Conservation (phyloP, 495 filamentous ascomycete genomes). For the Penicillium cataractarum region DNA sequence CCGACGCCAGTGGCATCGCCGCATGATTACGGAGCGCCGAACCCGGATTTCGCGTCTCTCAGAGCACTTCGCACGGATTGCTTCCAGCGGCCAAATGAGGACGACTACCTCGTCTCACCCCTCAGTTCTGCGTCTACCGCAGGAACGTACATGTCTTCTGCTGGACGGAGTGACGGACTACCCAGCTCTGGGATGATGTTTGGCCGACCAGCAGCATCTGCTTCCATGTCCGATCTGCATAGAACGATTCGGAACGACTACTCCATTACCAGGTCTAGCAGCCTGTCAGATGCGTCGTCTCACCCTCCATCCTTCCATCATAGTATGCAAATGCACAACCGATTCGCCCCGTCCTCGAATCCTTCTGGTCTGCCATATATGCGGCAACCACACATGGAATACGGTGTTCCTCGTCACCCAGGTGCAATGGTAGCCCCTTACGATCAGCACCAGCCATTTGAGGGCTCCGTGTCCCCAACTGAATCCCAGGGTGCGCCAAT, state of each 20-base stretch:
- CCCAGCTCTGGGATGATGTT: slow-evolving; percentile 31
- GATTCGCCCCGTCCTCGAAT: slow-evolving; percentile 36
- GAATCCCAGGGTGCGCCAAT: slow-evolving; percentile 30
- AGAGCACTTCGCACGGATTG: slow-evolving; percentile 45
- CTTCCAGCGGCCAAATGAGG: slow-evolving; percentile 41
- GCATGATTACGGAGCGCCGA: slow-evolving; percentile 23
- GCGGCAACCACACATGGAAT: slow-evolving; percentile 40
- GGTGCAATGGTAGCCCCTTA: slow-evolving; percentile 38
- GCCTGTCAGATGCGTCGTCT: slow-evolving; percentile 43
- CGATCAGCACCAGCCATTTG: slow-evolving; percentile 37
- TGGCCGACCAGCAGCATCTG: slow-evolving; percentile 35
- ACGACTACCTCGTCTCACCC: slow-evolving; percentile 50
- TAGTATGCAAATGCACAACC: slow-evolving; percentile 38
- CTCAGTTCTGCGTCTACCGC: slow-evolving; percentile 47
- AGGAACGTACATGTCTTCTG: slow-evolving; percentile 46
- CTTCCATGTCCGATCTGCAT: slow-evolving; percentile 38
- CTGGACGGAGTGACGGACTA: slow-evolving; percentile 35
- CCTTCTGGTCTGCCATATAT: slow-evolving; percentile 39
- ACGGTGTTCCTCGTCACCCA: slow-evolving; percentile 33
- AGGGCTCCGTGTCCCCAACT: slow-evolving; percentile 47
- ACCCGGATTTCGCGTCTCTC: slow-evolving; percentile 23
- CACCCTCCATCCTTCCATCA: slow-evolving; percentile 34
- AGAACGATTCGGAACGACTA: slow-evolving; percentile 39
- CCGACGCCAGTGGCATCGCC: slow-evolving; percentile 41
- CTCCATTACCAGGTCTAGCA: slow-evolving; percentile 46